Conservation (phyloP, 2,329 filamentous ascomycete genomes). For the Claviceps purpurea region DNA sequence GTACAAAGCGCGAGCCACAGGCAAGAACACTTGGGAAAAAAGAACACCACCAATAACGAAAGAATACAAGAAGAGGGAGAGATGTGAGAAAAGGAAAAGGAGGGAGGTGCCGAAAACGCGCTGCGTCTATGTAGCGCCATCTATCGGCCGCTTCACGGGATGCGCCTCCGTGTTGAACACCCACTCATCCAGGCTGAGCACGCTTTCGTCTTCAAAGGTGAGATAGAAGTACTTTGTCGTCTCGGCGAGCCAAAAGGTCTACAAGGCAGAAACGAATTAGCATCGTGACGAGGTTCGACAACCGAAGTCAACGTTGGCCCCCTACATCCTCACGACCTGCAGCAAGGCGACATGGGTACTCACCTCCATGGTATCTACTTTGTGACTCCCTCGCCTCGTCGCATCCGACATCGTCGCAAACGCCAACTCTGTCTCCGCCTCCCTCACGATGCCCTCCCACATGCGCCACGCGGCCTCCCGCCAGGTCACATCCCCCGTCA, state of each 20-base stretch:
- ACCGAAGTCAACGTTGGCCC: not conserved
- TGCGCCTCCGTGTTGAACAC: slow-evolving; percentile 50
- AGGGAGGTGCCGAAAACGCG: too few relatives aligned
- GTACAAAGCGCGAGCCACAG: too few relatives aligned
- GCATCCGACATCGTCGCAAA: slow-evolving; percentile 29
- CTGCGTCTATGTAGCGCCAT: not conserved
- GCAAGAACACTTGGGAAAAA: too few relatives aligned
- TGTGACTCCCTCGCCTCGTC: slow-evolving; percentile 15
- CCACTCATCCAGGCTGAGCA: slow-evolving; percentile 57
- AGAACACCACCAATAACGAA: too few relatives aligned
- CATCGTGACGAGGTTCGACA: not conserved
- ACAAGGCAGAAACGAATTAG: not conserved
- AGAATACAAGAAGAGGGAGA: too few relatives aligned
- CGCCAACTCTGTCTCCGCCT: slow-evolving; percentile 30
- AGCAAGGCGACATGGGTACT: slow-evolving; percentile 7
- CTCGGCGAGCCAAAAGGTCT: slow-evolving; percentile 61
- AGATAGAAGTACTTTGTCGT: slow-evolving; percentile 70
- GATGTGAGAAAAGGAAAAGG: too few relatives aligned
- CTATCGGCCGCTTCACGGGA: slow-evolving; percentile 25
- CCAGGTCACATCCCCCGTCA: slow-evolving; percentile 31
- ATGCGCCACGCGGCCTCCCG: slow-evolving; percentile 34
- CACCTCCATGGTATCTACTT: slow-evolving; percentile 50
- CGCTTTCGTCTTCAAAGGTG: slow-evolving; percentile 50
- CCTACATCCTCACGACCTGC: not conserved
- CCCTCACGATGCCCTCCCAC: slow-evolving; percentile 29